Base-by-base conservation (phyloP, 2,329 filamentous ascomycete species). In the Penicillium sp. region DNA sequence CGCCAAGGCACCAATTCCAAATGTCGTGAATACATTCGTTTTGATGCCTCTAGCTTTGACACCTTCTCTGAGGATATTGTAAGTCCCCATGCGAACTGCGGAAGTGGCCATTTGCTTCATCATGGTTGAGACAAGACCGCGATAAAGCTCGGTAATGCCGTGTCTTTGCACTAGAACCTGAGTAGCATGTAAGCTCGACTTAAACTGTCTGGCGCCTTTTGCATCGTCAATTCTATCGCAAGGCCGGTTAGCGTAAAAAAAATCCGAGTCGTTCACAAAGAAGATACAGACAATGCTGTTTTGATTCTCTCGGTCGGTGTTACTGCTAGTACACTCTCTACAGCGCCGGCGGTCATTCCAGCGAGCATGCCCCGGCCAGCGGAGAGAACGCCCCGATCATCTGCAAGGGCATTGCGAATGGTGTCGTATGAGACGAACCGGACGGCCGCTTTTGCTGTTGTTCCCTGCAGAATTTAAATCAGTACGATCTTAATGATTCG, bases 291-390 rank as follows among this genome's bases (percentile, higher is more conserved):
- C 64, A 88, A 66, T 0, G 84, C 84, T 1, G 86, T 89, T 67
- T 88, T 89, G 64, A 89, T 82, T 14, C 85, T 77, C 63, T 89
- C 86, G 0, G 84, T 86, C 0, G 86, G 86, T 2, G 85, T 89
- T 1, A 89, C 85, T 1, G 84, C 84, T n/a, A 81, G 78, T 0
- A 85, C 75, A 51, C 79, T 84, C 16, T 85, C 84, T 0, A 85
- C 78, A 0, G 84, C 78, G 0, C 86, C 86, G 0, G 84, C 82
- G 1, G 77, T 73, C 83, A 88, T 87, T 8, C 86, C 86, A 5
- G 84, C 84, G 0, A 83, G 64, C n/a, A 88, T 77, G 36, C 83
- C 85, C 2, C 81, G 73, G 0, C 75, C 63, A 0, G 84, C 79
- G 0, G 82, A 81, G 7, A 88, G 68, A 1, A 76, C 79, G 0